phyloP scores from a whole-genome alignment of 352 stramenopile genomes.

The Blastocystis hominis region DNA sequence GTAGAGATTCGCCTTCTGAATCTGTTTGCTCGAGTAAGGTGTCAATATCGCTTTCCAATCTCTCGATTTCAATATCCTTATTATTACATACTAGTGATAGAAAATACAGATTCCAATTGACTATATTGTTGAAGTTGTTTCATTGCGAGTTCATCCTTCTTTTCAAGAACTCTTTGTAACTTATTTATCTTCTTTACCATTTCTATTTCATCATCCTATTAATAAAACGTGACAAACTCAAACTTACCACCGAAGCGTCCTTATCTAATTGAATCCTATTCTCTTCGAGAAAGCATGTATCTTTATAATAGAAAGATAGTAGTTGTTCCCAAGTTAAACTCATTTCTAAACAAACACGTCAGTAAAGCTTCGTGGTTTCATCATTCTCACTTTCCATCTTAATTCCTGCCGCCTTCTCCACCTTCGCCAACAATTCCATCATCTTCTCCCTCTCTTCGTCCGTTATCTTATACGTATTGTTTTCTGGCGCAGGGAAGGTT shows the following conservation, averaged over 20 bases:
- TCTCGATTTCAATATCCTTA: slow-evolving; percentile 13
- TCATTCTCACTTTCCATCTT: background rate
- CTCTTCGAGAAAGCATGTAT: background rate
- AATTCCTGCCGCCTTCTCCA: slow-evolving; percentile 60
- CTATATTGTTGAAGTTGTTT: slow-evolving; percentile 8
- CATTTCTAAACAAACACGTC: background rate
- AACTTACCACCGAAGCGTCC: background rate
- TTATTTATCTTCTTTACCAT: background rate
- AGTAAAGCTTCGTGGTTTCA: slow-evolving; percentile 52
- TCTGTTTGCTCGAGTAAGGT: background rate
- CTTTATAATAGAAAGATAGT: background rate
- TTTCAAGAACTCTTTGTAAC: background rate
- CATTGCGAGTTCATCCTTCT: background rate
- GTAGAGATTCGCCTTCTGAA: background rate
- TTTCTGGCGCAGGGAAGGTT: slow-evolving; percentile 82
- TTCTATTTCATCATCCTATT: background rate
- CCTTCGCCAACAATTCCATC: slow-evolving; percentile 63
- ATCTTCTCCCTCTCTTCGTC: slow-evolving; percentile 65
- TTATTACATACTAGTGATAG: background rate
- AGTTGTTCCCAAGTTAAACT: background rate
- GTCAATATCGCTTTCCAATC: background rate
- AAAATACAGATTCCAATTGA: background rate
- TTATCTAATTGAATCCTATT: slow-evolving; percentile 16
- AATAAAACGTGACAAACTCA: background rate
- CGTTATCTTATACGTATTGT: slow-evolving; percentile 86